A percentile compares a stretch with the other conserved stretches of the same genome.
These are phyloP conservation scores for Penicillium paxilli DNA, from an alignment of 495 filamentous ascomycete species.

Conservation along the genomic window DNA sequence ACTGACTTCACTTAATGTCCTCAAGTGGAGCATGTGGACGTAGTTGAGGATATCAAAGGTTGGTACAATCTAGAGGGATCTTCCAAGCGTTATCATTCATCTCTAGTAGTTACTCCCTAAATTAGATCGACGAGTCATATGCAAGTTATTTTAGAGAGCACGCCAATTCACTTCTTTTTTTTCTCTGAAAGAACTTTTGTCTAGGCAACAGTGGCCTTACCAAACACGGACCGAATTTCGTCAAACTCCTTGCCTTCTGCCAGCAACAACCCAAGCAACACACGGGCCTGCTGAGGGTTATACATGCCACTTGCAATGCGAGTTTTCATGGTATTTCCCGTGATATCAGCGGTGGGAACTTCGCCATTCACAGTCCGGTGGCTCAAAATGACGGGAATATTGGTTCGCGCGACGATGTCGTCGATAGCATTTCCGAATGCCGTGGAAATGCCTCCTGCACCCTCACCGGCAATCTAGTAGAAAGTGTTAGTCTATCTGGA, in stretches of 20 bases:
- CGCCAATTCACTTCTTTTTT: no score
- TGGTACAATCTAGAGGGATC: no score
- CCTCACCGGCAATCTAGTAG: slow-evolving; percentile 33
- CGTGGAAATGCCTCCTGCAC: slow-evolving; percentile 25
- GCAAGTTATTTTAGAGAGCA: no score
- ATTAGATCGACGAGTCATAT: no score
- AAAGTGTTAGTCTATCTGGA: no score
- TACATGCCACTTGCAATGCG: slow-evolving; percentile 33
- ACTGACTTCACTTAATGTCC: no score
- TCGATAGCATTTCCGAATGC: slow-evolving; percentile 18
- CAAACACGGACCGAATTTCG: slow-evolving; percentile 26
- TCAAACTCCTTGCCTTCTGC: slow-evolving; percentile 22
- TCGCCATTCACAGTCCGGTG: slow-evolving; percentile 32
- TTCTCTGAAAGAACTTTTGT: background rate
- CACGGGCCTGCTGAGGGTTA: slow-evolving; percentile 29
- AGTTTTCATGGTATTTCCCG: slow-evolving; percentile 15
- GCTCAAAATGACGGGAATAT: slow-evolving; percentile 27
- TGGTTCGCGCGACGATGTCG: slow-evolving; percentile 13
- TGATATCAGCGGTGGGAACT: slow-evolving; percentile 31
- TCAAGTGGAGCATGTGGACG: no score
- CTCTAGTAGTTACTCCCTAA: no score
- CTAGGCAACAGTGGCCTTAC: slow-evolving; percentile 14
- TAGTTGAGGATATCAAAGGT: no score
- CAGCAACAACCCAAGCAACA: slow-evolving; percentile 30
- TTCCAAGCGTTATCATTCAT: no score